Base-by-base conservation (phyloP, 1,139 yeast species). In the Lodderomyces parapsilosis region DNA sequence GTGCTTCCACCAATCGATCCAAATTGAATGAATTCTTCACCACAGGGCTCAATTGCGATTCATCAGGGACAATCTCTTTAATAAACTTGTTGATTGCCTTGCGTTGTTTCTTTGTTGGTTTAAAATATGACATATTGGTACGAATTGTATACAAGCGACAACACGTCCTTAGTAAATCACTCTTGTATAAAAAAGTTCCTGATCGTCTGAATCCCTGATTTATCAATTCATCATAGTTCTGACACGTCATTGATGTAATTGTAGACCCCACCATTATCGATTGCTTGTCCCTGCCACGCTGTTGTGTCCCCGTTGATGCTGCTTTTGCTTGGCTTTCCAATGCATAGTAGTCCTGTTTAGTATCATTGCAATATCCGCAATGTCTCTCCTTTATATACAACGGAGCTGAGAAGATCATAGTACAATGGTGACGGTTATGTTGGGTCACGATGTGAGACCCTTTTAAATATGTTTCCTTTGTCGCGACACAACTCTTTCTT, bases 61-160 rank as follows among this genome's bases (percentile, higher is more conserved):
- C 42, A 15, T 49, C 53, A 8, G 55, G 60, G 11, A 52, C 48
- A 7, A 80, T 63, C 25, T 60, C 71, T 28, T 76, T 70, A 31
- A 76, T 71, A 54, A 87, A 86, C 49, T 85, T 68, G 54, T 84
- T 86, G 4, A 88, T 59, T 4, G 76, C 73, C 49, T 82, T 81
- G 33, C 91, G 73, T 45, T 83, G 84, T 40, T 86, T 91, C 57
- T 87, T 88, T 23, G 71, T 64, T 10, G 84, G 60, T 40, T 70
- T 67, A 50, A 81, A 71, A 33, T 60, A 55, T 0, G 56, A 56
- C 28, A 76, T 62, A 33, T 68, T 71, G 0, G 96, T 81, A 42
- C 97, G 63, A 23, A 90, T 87, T 0, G 96, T 86, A 57, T 81
- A 88, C 58, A 82, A 74, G n/a, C 93, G 74, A 56, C 98, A 91